These are phyloP conservation scores for Camellia lanceoleosa DNA, from an alignment of 148 eudicot species.

Conservation along the genomic window DNA sequence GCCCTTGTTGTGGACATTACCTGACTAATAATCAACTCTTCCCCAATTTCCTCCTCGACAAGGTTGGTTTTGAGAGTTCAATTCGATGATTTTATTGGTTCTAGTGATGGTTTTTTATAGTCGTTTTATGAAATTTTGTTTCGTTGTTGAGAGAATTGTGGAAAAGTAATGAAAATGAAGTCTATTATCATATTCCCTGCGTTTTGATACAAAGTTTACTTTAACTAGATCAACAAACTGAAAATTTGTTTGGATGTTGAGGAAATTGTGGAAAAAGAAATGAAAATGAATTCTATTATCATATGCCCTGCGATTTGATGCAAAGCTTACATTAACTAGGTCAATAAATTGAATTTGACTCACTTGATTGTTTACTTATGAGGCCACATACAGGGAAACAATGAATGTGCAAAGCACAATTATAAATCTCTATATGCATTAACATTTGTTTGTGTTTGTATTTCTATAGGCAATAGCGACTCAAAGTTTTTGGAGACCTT, in stretches of 20 bases:
- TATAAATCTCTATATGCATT: background rate
- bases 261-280: background rate
- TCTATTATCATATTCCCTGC: background rate
- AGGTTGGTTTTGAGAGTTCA: constrained; percentile 37
- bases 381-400: background rate
- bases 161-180: background rate
- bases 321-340: background rate
- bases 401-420: background rate
- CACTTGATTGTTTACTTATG: background rate
- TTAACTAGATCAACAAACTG: background rate
- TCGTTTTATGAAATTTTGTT: constrained; percentile 8
- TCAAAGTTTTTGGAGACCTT: no score
- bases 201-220: background rate
- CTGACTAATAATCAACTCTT: constrained; percentile 56
- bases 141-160: background rate
- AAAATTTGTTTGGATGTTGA: constrained; percentile 8
- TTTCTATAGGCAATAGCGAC: no score
- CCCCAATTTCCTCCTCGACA: constrained; percentile 85
- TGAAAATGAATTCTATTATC: background rate
- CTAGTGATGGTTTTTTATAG: background rate
- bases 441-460: background rate
- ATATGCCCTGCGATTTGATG: background rate
- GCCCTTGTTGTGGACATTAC: constrained; percentile 69
- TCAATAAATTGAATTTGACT: background rate
- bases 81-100: constrained; percentile 2